These are phyloP conservation scores for Ramaria rubella DNA, from an alignment of 768 basidiomycete species.

Conservation along the genomic window DNA sequence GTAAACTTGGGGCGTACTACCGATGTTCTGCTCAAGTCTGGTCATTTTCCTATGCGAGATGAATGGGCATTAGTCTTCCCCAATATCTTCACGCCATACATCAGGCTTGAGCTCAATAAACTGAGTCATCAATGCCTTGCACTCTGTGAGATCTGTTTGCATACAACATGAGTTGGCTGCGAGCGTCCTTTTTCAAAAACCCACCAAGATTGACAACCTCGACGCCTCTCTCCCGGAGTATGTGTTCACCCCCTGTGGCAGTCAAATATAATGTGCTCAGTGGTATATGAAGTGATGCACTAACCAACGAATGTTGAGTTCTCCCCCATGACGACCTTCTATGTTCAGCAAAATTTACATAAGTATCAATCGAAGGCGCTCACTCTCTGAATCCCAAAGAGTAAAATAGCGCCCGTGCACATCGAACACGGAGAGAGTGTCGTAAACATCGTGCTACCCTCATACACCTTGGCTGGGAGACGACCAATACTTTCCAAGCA, in stretches of 20 bases:
- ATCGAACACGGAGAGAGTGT: slow-evolving; percentile 51
- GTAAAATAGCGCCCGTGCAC: slow-evolving; percentile 58
- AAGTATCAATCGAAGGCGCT: not conserved
- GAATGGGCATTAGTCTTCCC: slow-evolving; percentile 27
- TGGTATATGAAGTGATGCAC: not conserved
- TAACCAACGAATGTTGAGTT: slow-evolving; percentile 42
- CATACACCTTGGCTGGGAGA: slow-evolving; percentile 38
- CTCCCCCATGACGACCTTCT: slow-evolving; percentile 52
- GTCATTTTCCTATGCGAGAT: not conserved
- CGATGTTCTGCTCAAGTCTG: too few species aligned
- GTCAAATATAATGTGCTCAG: too few species aligned
- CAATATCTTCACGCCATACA: slow-evolving; percentile 63
- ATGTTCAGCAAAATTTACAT: not conserved
- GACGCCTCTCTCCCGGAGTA: slow-evolving; percentile 46
- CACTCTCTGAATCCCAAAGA: slow-evolving; percentile 54
- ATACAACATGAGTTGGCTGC: not conserved
- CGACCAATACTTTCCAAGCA: slow-evolving; percentile 50
- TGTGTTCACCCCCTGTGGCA: slow-evolving; percentile 38
- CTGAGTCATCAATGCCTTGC: slow-evolving; percentile 46
- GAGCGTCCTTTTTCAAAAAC: not conserved
- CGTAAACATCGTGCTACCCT: slow-evolving; percentile 36
- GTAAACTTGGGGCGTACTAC: too few species aligned
- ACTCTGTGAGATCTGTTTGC: slow-evolving; percentile 36
- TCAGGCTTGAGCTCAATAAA: slow-evolving; percentile 54
- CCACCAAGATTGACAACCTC: slow-evolving; percentile 40